phyloP scores from a whole-genome alignment of 768 basidiomycete species.

The Rhizopogon vesiculosus region DNA sequence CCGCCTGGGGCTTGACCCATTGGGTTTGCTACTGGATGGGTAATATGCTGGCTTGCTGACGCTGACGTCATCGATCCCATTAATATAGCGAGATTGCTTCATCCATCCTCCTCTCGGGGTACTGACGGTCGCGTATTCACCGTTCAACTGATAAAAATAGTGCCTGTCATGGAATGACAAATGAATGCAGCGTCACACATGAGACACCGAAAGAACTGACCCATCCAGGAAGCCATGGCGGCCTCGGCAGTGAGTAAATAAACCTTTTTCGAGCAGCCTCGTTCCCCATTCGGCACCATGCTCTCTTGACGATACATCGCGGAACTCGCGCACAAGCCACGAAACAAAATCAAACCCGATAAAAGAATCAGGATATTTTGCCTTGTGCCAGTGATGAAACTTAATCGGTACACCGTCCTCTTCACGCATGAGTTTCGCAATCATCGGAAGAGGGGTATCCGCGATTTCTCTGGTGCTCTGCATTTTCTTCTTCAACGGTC shows the following conservation, averaged over 20 bases:
- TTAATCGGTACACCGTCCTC: conserved; percentile 83
- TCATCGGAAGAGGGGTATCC: conserved; percentile 55
- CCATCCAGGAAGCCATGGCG: conserved; percentile 85
- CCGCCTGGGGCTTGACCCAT: conserved; percentile 37
- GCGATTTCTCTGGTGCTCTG: conserved; percentile 71
- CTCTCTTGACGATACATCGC: conserved; percentile 78
- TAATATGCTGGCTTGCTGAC: conserved; percentile 19
- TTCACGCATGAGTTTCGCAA: conserved; percentile 84
- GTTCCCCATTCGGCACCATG: conserved; percentile 79
- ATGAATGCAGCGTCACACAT: neutral
- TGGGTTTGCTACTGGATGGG: conserved; percentile 32
- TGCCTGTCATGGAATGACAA: conserved; percentile 43
- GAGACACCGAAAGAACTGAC: conserved; percentile 35
- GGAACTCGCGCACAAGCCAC: conserved; percentile 90
- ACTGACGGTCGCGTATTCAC: conserved; percentile 66
- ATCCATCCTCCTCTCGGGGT: conserved; percentile 74
- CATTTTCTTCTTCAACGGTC: conserved; percentile 75
- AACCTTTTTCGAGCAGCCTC: conserved; percentile 71
- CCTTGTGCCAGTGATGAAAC: conserved; percentile 78
- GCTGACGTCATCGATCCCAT: conserved; percentile 37
- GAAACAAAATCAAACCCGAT: conserved; percentile 86
- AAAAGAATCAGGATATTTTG: conserved; percentile 75
- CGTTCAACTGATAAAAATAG: conserved; percentile 83
- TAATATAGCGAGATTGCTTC: conserved; percentile 37
- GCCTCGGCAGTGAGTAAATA: conserved; percentile 80